These are phyloP conservation scores for Penicillium sp. DNA, from an alignment of 2,329 filamentous ascomycete genomes.

Conservation along the genomic window DNA sequence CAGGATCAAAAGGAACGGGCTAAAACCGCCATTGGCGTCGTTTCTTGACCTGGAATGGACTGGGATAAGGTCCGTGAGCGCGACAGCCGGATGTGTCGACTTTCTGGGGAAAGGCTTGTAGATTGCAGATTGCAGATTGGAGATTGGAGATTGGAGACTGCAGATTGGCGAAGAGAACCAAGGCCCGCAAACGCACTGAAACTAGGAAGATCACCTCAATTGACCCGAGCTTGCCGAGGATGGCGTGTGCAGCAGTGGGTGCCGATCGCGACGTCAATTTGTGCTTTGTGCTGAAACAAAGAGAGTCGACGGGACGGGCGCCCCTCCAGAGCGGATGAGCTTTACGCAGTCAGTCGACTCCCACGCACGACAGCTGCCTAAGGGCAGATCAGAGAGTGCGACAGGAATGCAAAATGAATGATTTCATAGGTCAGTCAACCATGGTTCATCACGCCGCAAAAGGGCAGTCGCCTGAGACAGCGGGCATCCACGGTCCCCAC, in stretches of 20 bases:
- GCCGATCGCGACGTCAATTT: conserved; percentile 3
- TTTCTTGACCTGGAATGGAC: neutral
- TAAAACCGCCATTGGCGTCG: conserved; percentile 9
- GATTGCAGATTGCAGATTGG: neutral
- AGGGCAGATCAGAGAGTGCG: neutral
- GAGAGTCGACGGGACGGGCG: neutral
- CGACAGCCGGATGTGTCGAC: neutral
- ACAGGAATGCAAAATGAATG: conserved; percentile 16
- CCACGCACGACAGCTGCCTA: neutral
- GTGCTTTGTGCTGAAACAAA: neutral
- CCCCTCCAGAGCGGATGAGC: neutral
- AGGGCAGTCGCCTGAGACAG: neutral
- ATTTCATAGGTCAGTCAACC: conserved; percentile 23
- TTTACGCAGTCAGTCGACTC: neutral
- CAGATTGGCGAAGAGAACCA: conserved; percentile 1
- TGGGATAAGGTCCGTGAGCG: conserved; percentile 16
- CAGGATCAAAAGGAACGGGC: conserved; percentile 10
- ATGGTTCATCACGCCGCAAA: conserved; percentile 14
- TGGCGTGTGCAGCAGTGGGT: neutral
- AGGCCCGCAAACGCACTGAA: neutral
- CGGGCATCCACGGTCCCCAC: neutral
- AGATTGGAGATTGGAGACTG: neutral
- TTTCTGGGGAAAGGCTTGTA: neutral
- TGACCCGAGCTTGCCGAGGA: conserved; percentile 3
- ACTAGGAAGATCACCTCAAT: neutral